phyloP scores from a whole-genome alignment of 192 early-diverging fungal species.

The Backusella tarrabulga region DNA sequence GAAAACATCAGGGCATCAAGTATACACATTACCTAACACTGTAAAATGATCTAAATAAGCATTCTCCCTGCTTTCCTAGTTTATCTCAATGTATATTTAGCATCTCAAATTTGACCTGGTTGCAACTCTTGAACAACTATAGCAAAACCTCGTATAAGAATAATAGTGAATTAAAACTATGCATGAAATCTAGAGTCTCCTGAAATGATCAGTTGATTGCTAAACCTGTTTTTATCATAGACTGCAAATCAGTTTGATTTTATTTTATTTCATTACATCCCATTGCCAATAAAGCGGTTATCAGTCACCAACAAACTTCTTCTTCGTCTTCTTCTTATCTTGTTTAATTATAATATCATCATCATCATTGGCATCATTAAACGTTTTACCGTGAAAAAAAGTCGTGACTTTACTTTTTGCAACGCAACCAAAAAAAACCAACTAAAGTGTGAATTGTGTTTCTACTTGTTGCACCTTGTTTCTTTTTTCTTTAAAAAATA shows the following conservation, averaged over 20 bases:
- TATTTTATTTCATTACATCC: background rate
- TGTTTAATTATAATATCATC: background rate
- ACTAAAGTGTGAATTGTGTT: background rate
- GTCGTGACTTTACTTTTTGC: background rate
- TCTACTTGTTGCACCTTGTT: background rate
- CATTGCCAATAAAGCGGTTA: background rate
- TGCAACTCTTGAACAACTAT: too few relatives aligned
- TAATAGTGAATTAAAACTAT: background rate
- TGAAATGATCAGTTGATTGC: background rate
- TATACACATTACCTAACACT: too few relatives aligned
- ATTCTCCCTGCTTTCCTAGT: too few relatives aligned
- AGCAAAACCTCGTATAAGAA: too few relatives aligned
- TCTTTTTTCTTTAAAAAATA: background rate
- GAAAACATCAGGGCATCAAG: too few relatives aligned
- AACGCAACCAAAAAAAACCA: background rate
- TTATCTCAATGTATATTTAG: too few relatives aligned
- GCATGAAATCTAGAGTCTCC: background rate
- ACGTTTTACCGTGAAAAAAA: background rate
- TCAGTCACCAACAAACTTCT: background rate
- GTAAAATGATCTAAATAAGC: too few relatives aligned
- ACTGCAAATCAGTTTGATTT: background rate
- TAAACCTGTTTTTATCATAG: background rate
- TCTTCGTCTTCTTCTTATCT: background rate
- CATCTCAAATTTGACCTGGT: too few relatives aligned
- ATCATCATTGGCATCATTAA: background rate